Base-by-base conservation (phyloP, 768 basidiomycete genomes). In the Phlebiopsis flavidoalba region DNA sequence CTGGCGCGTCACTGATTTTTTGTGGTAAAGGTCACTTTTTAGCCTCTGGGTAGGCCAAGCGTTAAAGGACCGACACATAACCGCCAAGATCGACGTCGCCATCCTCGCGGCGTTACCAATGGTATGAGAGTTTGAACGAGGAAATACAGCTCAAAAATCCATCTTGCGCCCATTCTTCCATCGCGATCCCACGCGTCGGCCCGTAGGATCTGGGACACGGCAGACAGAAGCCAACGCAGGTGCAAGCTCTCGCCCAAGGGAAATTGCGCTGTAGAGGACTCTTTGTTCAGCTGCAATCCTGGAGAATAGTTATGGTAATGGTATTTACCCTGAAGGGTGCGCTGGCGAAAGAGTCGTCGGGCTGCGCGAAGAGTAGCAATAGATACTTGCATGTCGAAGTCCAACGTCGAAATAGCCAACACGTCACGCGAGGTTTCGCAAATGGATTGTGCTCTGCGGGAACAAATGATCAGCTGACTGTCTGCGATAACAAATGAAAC, bases 401-500 rank as follows among this genome's bases (percentile, higher is more conserved):
- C 75, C 14, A n/a, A 78, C 73, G 61, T 70, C 70, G 72, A 83
- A 83, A 70, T 80, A 85, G 66, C 81, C 82, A 51, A 79, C 80
- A 19, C 72, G 75, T n/a, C 62, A 83, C 75, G 7, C 71, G 60
- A 5, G 84, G 84, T 60, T 78, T 71, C 0, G 70, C 71, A 71
- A 81, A 83, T 0, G 83, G 80, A 61, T 83, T 8, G 72, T 73
- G 36, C 75, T 79, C 79, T 83, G 60, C 17, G 5, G 7, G 6
- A 37, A 11, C 22, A 8, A n/a, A 78, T 77, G 79, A 43, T 78
- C 79, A 21, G 74, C 71, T 6, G 6, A 3, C 6, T 31, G 6
- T 31, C 26, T 31, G 26, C n/a, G n/a, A n/a, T n/a, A 31, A 31
- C 6, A 6, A 31, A 31, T 31, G 6, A 31, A 31, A 31, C 26